Base-by-base conservation (phyloP, 768 basidiomycete genomes). In the Agaricus blazei region DNA sequence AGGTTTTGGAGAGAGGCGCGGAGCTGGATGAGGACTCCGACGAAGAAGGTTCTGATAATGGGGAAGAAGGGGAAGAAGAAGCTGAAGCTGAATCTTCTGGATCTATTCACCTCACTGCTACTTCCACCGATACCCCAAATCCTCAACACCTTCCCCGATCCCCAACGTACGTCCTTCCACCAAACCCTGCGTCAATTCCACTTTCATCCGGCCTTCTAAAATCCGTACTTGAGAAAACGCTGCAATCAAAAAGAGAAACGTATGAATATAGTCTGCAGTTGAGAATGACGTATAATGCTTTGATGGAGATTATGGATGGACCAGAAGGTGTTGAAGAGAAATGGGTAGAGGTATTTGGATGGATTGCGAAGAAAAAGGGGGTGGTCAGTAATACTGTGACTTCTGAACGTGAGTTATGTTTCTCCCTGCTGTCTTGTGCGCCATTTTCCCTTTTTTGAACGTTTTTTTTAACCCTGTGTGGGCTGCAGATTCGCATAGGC, bases 311-410 rank as follows among this genome's bases (percentile, higher is more conserved):
- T 36, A 79, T 89, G 15, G 87, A 93, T 37, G 96, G 97, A 0
- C 79, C 93, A 0, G 92, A 95, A 62, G 82, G 84, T 40, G 94
- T 93, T 0, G 85, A 88, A 58, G 71, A 73, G 15, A 85, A 83
- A 54, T 94, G 93, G 82, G 74, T 93, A 14, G 91, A 93, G 27
- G 78, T 93, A 7, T 96, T 95, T 67, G 72, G 80, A 4, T 97
- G 90, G 88, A 85, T 93, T 64, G 85, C 93, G 0, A 86, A 85
- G 54, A 74, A 76, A 61, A 77, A 66, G 44, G 68, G 71, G 28
- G 40, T 62, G 45, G 59, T 66, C 34, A 34, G 7, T 8, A 34
- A 8, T 61, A 62, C 45, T 62, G 34, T 34, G 2, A 11, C 60
- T 51, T 51, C 64, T 45, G 58, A 59, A 38, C 41, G 50, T 53